Conservation (phyloP, 306 rosid species). For the Glycyrrhiza uralensis region DNA sequence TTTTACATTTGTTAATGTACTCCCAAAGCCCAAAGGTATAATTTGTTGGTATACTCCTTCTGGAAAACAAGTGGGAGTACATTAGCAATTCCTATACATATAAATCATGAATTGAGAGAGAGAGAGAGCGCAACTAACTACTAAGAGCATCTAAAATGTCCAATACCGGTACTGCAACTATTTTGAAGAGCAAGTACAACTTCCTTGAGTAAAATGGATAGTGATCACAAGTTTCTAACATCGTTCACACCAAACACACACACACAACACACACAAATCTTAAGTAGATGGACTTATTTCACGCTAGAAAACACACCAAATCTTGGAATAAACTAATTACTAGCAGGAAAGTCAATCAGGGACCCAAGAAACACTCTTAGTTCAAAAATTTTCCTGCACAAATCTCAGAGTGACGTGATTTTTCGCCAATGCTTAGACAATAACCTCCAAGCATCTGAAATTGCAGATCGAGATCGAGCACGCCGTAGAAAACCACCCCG, state of each 20-base stretch:
- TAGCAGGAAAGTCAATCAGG: conserved; percentile 7
- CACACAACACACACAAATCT: not conserved
- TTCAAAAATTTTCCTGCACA: not conserved
- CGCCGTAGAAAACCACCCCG: not conserved
- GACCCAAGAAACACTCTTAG: not conserved
- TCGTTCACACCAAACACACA: not conserved
- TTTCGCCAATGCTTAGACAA: not conserved
- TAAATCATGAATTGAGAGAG: too few species aligned
- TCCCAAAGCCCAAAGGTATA: too few species aligned
- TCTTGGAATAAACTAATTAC: not conserved
- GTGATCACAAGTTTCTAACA: not conserved
- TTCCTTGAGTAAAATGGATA: not conserved
- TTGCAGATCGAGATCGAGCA: conserved; percentile 16
- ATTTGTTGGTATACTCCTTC: too few species aligned
- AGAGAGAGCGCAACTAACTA: too few species aligned
- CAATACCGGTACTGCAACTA: not conserved
- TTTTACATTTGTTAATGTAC: too few species aligned
- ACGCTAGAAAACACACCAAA: not conserved
- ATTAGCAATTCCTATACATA: too few species aligned
- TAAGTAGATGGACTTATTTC: not conserved
- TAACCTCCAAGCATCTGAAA: not conserved
- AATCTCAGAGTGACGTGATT: conserved; percentile 4
- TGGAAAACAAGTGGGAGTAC: too few species aligned
- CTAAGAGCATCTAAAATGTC: not conserved
- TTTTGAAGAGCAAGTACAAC: not conserved